These are phyloP conservation scores for Podospora conica DNA, from an alignment of 495 filamentous ascomycete species.

Conservation along the genomic window DNA sequence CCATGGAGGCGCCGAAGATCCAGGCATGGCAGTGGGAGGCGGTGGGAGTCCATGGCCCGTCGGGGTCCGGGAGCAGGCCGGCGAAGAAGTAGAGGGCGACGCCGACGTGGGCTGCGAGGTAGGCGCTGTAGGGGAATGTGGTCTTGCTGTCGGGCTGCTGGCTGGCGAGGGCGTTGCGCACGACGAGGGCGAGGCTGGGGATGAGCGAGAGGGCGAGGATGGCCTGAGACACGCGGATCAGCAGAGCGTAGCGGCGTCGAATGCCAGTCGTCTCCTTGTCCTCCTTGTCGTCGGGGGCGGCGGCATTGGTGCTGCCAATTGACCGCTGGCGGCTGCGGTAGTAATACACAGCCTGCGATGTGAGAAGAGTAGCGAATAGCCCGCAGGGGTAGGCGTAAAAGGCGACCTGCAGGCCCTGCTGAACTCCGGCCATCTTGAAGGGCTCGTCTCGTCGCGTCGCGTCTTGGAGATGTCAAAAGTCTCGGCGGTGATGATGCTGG, in stretches of 20 bases:
- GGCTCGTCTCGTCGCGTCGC: neutral
- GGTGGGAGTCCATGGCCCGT: constrained; percentile 30
- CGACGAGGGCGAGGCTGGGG: constrained; percentile 22
- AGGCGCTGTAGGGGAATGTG: constrained; percentile 30
- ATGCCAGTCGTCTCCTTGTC: constrained; percentile 20
- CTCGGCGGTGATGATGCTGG: neutral
- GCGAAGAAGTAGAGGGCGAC: constrained; percentile 28
- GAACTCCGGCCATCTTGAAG: constrained; percentile 27
- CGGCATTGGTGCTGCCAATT: constrained; percentile 9
- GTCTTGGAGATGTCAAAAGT: neutral
- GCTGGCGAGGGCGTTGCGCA: constrained; percentile 18
- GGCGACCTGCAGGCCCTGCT: constrained; percentile 25
- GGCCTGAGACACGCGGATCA: constrained; percentile 23
- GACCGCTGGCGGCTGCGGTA: constrained; percentile 12
- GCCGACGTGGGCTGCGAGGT: constrained; percentile 23
- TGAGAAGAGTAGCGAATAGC: constrained; percentile 21
- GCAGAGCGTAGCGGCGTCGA: constrained; percentile 23
- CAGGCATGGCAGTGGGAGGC: constrained; percentile 25
- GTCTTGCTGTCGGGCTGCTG: constrained; percentile 8
- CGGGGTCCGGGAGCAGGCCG: constrained; percentile 30
- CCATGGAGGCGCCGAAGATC: constrained; percentile 21
- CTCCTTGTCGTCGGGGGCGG: constrained; percentile 18
- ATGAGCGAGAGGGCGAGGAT: constrained; percentile 22
- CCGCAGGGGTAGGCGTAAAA: constrained; percentile 31
- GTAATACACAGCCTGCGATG: constrained; percentile 26